phyloP scores from a whole-genome alignment of 1,139 yeast species.

The Pichia sp. region DNA sequence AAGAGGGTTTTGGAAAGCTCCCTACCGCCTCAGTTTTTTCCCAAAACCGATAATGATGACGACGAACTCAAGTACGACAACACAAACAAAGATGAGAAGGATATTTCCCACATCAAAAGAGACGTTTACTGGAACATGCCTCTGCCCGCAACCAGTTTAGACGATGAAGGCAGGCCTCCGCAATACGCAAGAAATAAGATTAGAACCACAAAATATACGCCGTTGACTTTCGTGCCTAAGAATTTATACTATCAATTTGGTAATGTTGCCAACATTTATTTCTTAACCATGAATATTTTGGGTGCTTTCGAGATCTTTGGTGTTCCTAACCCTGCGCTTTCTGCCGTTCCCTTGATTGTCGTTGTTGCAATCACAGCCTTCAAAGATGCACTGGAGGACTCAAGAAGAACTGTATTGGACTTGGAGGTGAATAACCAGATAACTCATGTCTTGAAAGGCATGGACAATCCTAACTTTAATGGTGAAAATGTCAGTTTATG shows the following conservation, averaged over 20 bases:
- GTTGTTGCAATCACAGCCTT: constrained; percentile 84
- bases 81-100: constrained; percentile 37
- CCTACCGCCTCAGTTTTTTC: constrained; percentile 22
- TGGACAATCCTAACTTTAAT: constrained; percentile 73
- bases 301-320: constrained; percentile 91
- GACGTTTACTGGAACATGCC: constrained; percentile 63
- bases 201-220: constrained; percentile 94
- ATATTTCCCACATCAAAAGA: constrained; percentile 44
- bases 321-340: constrained; percentile 81
- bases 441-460: constrained; percentile 69
- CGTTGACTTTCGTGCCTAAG: constrained; percentile 81
- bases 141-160: constrained; percentile 59
- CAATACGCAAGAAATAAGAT: constrained; percentile 81
- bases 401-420: constrained; percentile 75
- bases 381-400: constrained; percentile 94
- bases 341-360: constrained; percentile 91
- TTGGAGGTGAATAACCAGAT: constrained; percentile 82
- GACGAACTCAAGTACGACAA: constrained; percentile 21
- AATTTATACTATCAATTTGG: constrained; percentile 75
- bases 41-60: constrained; percentile 19
- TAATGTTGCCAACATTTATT: constrained; percentile 86
- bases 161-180: constrained; percentile 49
- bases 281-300: constrained; percentile 72
- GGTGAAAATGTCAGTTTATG: constrained; percentile 59
- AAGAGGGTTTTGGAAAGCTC: constrained; percentile 26